Percentiles rank a stretch among this genome's conserved stretches.
These are phyloP conservation scores for Rhynchosporium secalis DNA, from an alignment of 2,329 filamentous ascomycete genomes.

Conservation along the genomic window DNA sequence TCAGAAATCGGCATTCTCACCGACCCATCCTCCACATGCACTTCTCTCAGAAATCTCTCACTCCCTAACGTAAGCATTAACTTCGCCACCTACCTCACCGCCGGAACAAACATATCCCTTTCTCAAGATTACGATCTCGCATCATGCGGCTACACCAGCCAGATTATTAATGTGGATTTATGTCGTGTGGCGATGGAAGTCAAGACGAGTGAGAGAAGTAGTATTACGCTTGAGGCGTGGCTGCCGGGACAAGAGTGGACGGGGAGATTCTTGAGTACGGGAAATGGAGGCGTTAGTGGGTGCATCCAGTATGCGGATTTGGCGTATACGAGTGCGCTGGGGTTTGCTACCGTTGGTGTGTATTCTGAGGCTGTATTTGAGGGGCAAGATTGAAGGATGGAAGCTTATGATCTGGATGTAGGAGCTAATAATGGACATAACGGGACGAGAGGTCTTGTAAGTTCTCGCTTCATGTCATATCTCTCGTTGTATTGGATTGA, in stretches of 20 bases:
- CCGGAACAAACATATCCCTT: conserved; percentile 22
- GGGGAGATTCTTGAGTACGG: conserved; percentile 44
- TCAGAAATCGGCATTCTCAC: conserved; percentile 10
- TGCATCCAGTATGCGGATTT: conserved; percentile 33
- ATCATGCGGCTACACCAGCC: conserved; percentile 19
- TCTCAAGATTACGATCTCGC: conserved; percentile 24
- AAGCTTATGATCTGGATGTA: not conserved
- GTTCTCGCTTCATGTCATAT: not conserved
- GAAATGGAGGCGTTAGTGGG: conserved; percentile 32
- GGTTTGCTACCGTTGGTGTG: conserved; percentile 33
- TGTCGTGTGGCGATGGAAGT: conserved; percentile 30
- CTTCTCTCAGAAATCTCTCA: conserved; percentile 17
- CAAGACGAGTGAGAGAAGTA: conserved; percentile 21
- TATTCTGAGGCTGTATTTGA: not conserved
- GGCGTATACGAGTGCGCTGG: conserved; percentile 26
- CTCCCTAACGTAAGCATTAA: conserved; percentile 29
- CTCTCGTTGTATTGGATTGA: not conserved
- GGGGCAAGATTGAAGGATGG: not conserved
- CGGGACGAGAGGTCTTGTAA: conserved; percentile 30
- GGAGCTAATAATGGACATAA: conserved; percentile 36
- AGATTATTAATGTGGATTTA: conserved; percentile 21
- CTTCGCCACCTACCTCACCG: conserved; percentile 25
- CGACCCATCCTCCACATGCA: conserved; percentile 13
- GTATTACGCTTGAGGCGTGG: conserved; percentile 34
- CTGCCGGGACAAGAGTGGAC: conserved; percentile 43